Evolutionary conservation across 371 early-diverging fungal genomes (phyloP).

Genomic region (Umbelopsis sp.): DNA sequence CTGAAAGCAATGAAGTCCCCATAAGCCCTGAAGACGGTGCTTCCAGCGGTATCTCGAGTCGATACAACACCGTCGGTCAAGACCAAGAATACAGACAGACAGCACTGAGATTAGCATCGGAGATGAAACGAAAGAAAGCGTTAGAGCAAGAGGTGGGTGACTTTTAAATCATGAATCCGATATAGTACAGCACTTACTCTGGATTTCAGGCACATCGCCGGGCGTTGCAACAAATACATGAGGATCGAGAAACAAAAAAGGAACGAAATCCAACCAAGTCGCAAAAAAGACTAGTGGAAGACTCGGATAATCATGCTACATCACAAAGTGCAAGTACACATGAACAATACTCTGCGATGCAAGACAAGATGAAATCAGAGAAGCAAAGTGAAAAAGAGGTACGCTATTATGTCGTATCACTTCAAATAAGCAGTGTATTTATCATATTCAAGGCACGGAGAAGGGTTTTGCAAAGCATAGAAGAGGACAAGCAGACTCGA

Average conservation of each 20-base stretch:
- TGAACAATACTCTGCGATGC: no score
- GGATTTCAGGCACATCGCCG: slow-evolving; percentile 24
- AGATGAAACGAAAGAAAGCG: slow-evolving; percentile 25
- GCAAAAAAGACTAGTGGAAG: not conserved
- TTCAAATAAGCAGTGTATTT: not conserved
- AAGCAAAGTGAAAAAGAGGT: slow-evolving; percentile 24
- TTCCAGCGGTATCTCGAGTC: not conserved
- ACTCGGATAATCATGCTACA: not conserved
- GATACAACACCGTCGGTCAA: slow-evolving; percentile 11
- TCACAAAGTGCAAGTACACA: not conserved
- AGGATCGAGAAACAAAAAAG: slow-evolving; percentile 29
- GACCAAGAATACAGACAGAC: slow-evolving; percentile 19
- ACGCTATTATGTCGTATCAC: slow-evolving; percentile 16
- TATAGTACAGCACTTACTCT: not conserved
- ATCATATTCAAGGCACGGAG: slow-evolving; percentile 22
- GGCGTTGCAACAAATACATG: slow-evolving; percentile 28
- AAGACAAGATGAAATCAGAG: slow-evolving; percentile 17
- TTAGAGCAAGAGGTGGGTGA: slow-evolving; percentile 25
- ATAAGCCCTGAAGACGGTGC: not conserved
- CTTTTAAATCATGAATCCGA: not conserved
- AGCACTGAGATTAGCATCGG: slow-evolving; percentile 22
- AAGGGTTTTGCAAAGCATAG: slow-evolving; percentile 30
- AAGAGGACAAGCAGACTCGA: slow-evolving; percentile 33
- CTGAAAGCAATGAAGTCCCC: no score
- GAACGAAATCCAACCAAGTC: not conserved